phyloP scores from a whole-genome alignment of 2,329 filamentous ascomycete species.

The Colletotrichum somersetense region DNA sequence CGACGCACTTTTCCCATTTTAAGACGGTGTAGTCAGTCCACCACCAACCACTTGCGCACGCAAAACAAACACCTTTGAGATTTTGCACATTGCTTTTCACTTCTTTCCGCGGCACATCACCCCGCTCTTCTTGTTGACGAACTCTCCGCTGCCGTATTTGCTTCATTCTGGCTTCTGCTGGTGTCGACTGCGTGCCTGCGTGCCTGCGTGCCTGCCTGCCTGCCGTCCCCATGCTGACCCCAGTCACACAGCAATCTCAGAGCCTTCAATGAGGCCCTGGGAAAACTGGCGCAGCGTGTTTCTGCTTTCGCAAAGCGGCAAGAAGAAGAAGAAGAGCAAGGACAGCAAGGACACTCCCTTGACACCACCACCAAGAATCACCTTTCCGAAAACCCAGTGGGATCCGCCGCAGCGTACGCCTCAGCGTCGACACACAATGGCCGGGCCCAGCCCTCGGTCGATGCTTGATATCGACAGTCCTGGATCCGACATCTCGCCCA shows the following conservation, averaged over 20 bases:
- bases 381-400: constrained; percentile 25
- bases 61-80: constrained; percentile 9
- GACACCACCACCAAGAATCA: constrained; percentile 12
- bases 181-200: constrained; percentile 5
- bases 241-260: constrained; percentile 16
- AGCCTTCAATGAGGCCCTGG: constrained; percentile 31
- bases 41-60: constrained; percentile 14
- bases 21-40: constrained; percentile 34
- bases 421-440: constrained; percentile 35
- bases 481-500: constrained; percentile 60
- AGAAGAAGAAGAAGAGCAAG: constrained; percentile 37
- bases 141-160: neutral
- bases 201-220: constrained; percentile 10
- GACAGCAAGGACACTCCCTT: constrained; percentile 22
- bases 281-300: constrained; percentile 41
- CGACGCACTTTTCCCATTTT: constrained; percentile 15
- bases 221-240: constrained; percentile 32
- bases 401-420: constrained; percentile 1
- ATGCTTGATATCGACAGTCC: constrained; percentile 50
- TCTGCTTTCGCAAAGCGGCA: constrained; percentile 35
- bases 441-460: constrained; percentile 42
- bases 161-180: neutral
- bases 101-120: neutral
- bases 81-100: constrained; percentile 5
- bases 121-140: neutral